Evolutionary conservation across 176 grass and related monocot species (phyloP).

Genomic region (Aegilops tauschii): DNA sequence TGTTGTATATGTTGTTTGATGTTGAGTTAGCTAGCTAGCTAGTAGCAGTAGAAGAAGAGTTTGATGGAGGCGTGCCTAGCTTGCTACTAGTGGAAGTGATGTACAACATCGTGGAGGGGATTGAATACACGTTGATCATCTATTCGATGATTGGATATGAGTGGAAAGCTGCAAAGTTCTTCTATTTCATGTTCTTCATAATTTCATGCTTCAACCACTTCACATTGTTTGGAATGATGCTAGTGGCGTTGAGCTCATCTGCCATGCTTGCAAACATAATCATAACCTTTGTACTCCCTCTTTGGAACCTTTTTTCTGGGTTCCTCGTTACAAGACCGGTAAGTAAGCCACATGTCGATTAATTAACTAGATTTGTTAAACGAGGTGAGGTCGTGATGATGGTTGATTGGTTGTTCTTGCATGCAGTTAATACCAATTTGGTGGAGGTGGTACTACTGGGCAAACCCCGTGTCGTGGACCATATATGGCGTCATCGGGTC

Average conservation of each 20-base stretch:
- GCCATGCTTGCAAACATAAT: constrained; percentile 56
- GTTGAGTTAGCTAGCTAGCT: too few relatives aligned
- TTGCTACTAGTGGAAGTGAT: constrained; percentile 36
- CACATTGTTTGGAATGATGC: constrained; percentile 76
- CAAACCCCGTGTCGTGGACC: constrained; percentile 69
- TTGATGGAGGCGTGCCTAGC: too few relatives aligned
- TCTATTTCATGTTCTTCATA: constrained; percentile 86
- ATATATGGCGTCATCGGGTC: constrained; percentile 70
- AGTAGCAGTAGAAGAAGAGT: too few relatives aligned
- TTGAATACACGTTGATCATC: constrained; percentile 61
- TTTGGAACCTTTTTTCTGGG: constrained; percentile 84
- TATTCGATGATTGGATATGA: constrained; percentile 77
- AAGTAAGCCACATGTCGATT: neutral
- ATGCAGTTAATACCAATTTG: constrained; percentile 69
- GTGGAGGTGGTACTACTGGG: constrained; percentile 99
- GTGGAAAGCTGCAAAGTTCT: constrained; percentile 61
- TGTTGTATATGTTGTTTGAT: too few relatives aligned
- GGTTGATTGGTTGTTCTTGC: neutral
- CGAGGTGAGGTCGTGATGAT: too few relatives aligned
- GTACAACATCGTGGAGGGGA: constrained; percentile 56
- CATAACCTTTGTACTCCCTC: constrained; percentile 48
- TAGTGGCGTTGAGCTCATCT: constrained; percentile 57
- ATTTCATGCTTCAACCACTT: constrained; percentile 71
- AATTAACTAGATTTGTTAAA: neutral
- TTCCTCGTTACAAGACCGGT: constrained; percentile 70